A percentile compares a stretch with the other conserved stretches of the same genome.
Evolutionary conservation across 2,329 filamentous ascomycete species (phyloP).

Genomic region (Chrysosporium keratinophilum): DNA sequence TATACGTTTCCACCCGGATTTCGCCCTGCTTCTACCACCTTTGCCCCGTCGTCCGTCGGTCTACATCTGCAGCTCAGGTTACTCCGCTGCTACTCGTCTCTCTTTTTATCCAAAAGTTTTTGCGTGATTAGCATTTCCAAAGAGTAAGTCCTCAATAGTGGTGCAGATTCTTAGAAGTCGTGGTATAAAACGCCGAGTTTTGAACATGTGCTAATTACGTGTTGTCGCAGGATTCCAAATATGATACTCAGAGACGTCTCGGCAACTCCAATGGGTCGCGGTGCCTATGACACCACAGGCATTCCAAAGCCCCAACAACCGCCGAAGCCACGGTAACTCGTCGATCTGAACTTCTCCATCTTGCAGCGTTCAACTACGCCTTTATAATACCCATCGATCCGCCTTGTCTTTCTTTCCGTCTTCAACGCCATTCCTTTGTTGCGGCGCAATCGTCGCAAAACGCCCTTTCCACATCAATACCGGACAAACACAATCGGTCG

Average conservation of each 20-base stretch:
- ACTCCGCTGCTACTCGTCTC: too few relatives aligned
- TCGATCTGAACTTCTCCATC: slow-evolving; percentile 1
- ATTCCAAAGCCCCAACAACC: slow-evolving; percentile 42
- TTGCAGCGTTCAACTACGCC: neutral
- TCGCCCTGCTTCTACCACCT: too few relatives aligned
- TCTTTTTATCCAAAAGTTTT: too few relatives aligned
- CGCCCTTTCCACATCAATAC: neutral
- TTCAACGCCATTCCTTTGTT: slow-evolving; percentile 10
- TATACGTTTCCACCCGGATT: too few relatives aligned
- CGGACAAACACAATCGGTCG: slow-evolving; percentile 8
- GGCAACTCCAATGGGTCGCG: slow-evolving; percentile 42
- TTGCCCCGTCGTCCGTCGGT: too few relatives aligned
- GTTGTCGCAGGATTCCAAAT: neutral
- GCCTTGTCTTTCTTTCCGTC: neutral
- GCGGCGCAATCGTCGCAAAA: slow-evolving; percentile 1
- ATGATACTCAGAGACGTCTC: slow-evolving; percentile 21
- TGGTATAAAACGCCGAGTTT: neutral
- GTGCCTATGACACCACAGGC: slow-evolving; percentile 44
- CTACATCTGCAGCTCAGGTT: too few relatives aligned
- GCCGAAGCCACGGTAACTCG: slow-evolving; percentile 26
- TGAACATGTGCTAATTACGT: neutral
- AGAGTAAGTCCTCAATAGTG: neutral
- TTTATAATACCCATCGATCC: slow-evolving; percentile 1
- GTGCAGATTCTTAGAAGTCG: neutral
- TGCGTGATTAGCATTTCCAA: neutral